These are phyloP conservation scores for Silene latifolia DNA, from an alignment of 148 eudicot species.

Conservation along the genomic window DNA sequence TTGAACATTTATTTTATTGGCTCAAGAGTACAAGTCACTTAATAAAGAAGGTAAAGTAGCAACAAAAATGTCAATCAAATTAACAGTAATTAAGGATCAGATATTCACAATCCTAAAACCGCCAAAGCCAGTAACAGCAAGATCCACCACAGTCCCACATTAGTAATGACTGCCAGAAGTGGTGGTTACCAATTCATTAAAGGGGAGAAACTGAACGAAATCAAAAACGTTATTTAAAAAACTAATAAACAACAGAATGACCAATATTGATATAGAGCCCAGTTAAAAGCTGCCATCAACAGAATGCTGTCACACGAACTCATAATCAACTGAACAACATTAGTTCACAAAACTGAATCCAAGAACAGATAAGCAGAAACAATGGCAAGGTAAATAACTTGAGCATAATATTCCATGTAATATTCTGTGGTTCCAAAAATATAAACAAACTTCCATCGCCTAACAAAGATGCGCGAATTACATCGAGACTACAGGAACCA, in stretches of 20 bases:
- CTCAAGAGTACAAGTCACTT: not conserved
- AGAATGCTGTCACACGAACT: not conserved
- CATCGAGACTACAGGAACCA: conserved; percentile 2
- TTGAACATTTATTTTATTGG: not conserved
- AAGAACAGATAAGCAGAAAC: not conserved
- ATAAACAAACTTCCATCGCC: conserved; percentile 3
- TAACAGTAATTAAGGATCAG: not conserved
- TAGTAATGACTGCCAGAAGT: not conserved
- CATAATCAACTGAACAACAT: not conserved
- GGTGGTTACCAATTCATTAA: not conserved
- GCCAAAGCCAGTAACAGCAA: no score
- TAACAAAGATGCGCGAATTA: not conserved
- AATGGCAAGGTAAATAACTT: conserved; percentile 3
- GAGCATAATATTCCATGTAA: not conserved
- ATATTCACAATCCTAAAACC: not conserved
- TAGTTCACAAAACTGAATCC: conserved; percentile 15
- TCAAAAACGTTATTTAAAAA: no score
- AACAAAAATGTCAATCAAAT: not conserved
- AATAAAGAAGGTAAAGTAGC: not conserved
- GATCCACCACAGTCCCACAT: not conserved
- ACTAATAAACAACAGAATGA: no score
- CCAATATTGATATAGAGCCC: no score
- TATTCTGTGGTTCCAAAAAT: not conserved
- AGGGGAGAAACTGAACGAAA: not conserved
- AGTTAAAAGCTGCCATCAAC: not conserved